Evolutionary conservation across 768 basidiomycete species (phyloP), one percentile per base, ranked within the genome.

Genomic region (Amanita thiersii): DNA sequence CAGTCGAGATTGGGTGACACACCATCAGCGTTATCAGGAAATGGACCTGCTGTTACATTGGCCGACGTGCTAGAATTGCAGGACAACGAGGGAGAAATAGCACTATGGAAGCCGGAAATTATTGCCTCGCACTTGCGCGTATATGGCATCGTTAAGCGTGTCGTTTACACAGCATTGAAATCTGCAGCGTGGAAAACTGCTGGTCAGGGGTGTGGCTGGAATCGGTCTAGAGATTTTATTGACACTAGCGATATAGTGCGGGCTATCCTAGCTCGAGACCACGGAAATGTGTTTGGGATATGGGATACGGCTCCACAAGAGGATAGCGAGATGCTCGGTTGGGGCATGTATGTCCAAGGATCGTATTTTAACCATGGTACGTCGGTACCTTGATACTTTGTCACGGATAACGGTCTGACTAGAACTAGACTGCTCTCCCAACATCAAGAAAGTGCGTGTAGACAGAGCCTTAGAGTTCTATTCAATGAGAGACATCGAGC

Each of bases 351-450:
- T 56, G 56, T 70, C 4, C 69, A 68, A 37, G 77, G 70, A 1
- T 79, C 79, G 14, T 81, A 75, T 57, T 84, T 82, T 52, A 84
- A 84, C 48, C 81, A 84, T 52, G 68, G 81, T 80, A 29, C 36
- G 66, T 58, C 18, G 29, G n/a, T n/a, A n/a, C 29, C 9, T 30
- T 30, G 9, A 30, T 9, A 12, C 17, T 19, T 28, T 5, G 37
- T 37, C 25, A 23, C 5, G 71, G 24, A 29, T 36, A 12, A 15
- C 10, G 7, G 7, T 36, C 34, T 18, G 37, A 8, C 3, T n/a
- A 10, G 15, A 20, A 19, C 30, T 34, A 45, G 44, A 45, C 29
- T 45, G 44, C 29, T 9, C 5, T 21, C 44, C 44, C 12, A 45
- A 72, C 35, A 48, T 72, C 2, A 52, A 49, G 3, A 72, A 69